Conservation (phyloP, 352 stramenopile genomes). For the Globisporangium solare region DNA sequence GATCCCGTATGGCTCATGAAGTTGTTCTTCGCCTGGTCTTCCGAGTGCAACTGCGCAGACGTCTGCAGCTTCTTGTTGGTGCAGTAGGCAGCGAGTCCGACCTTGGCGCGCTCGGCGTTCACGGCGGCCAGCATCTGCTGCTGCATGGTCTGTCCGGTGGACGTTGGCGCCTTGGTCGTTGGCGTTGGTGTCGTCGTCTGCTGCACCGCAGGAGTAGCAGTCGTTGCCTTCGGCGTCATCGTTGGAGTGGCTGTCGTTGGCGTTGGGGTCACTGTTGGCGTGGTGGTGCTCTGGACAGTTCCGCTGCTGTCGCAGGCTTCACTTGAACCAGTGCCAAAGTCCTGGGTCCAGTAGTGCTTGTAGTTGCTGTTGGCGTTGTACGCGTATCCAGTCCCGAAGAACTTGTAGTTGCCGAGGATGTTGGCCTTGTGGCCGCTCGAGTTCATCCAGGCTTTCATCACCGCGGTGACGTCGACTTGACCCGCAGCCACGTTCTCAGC, state of each 20-base stretch:
- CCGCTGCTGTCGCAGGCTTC: too few relatives aligned
- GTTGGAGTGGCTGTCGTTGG: background rate
- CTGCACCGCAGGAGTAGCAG: too few relatives aligned
- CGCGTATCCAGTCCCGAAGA: constrained; percentile 11
- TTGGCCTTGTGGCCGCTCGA: constrained; percentile 18
- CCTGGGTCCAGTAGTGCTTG: too few relatives aligned
- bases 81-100: background rate
- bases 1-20: too few relatives aligned
- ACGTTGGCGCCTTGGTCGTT: too few relatives aligned
- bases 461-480: background rate
- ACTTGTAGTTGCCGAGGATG: constrained; percentile 20
- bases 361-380: background rate
- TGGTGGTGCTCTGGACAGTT: too few relatives aligned
- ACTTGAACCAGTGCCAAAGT: too few relatives aligned
- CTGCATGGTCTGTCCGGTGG: background rate
- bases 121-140: background rate
- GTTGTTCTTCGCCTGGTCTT: constrained; percentile 20
- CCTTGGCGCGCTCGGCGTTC: background rate
- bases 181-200: too few relatives aligned
- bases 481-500: too few relatives aligned
- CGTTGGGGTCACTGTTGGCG: too few relatives aligned
- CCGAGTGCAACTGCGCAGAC: constrained; percentile 19
- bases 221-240: too few relatives aligned
- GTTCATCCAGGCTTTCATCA: constrained; percentile 23
- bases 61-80: constrained; percentile 15